Base-by-base conservation (phyloP, 345 rosid genomes). In the Toxicodendron radicans region DNA sequence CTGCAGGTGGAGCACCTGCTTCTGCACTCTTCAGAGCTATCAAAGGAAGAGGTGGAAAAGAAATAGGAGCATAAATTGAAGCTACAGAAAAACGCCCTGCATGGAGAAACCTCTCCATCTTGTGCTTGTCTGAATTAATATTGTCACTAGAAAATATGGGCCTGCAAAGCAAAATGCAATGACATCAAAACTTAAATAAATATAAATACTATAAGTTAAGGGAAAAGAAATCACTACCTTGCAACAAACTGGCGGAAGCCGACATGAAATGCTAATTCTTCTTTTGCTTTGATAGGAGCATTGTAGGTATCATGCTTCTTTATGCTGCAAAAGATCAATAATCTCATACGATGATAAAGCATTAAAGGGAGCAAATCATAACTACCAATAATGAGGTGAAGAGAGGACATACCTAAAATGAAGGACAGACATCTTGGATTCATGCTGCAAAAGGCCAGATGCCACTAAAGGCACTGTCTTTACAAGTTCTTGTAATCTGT, bases 21-120 rank as follows among this genome's bases (percentile, higher is more conserved):
- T 79, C 86, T 8, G 73, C 82, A 64, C 72, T 74, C 88, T 93
- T 95, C 76, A 95, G 66, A 66, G 66, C 98, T 70, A 95, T 86
- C 85, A 93, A 74, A 75, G 98, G 99, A 78, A 90, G 94, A 54
- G 93, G 75, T 23, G 92, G 92, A 83, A 91, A 95, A 21, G 89
- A 90, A 78, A 95, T 87, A 35, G 98, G 96, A 30, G 94, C 99
- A 75, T 87, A 95, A 58, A 90, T 70, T 66, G 98, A 95, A 75
- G 99, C 99, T 8, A 89, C 59, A 7, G 91, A 85, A 78, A 90
- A 93, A 76, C 89, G 70, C 18, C 97, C 97, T 0, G 98, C 84
- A 59, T 91, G 99, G 72, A 95, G 91, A 78, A 92, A 92, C 75
- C 97, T 93, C 81, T 93, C 99, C 99, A 95, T 93, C 87, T 95